phyloP scores from a whole-genome alignment of 352 stramenopile genomes.

The Albugo laibachii region DNA sequence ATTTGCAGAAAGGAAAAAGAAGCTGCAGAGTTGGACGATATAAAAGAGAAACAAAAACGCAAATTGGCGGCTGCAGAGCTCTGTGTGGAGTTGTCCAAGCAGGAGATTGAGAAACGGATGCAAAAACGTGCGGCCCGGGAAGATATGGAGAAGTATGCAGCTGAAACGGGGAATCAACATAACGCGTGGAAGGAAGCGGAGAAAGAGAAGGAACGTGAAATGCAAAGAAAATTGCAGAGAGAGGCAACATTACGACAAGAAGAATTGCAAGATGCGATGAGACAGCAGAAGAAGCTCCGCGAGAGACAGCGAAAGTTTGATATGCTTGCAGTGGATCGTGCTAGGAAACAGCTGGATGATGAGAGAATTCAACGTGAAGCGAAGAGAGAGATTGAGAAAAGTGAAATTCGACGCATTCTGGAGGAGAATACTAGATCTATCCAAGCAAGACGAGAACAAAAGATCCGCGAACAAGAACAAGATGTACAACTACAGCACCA shows the following conservation, averaged over 20 bases:
- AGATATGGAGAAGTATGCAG: too few relatives aligned
- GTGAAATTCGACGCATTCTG: conserved; percentile 16
- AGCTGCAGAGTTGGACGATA: conserved; percentile 26
- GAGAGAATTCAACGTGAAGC: conserved; percentile 19
- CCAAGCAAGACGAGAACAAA: conserved; percentile 11
- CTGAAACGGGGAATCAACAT: background rate
- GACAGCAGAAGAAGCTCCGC: conserved; percentile 17
- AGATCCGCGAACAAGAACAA: conserved; percentile 18
- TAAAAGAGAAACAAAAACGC: conserved; percentile 18
- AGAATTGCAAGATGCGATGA: conserved; percentile 11
- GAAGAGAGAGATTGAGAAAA: conserved; percentile 20
- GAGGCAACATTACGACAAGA: conserved; percentile 20
- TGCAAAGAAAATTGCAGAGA: conserved; percentile 5
- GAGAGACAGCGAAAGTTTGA: conserved; percentile 12
- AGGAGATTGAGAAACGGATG: conserved; percentile 18
- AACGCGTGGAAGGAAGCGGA: background rate
- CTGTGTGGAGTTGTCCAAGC: conserved; percentile 16
- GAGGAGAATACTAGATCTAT: too few relatives aligned
- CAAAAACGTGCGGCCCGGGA: background rate
- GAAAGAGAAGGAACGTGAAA: background rate
- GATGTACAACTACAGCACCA: conserved; percentile 20
- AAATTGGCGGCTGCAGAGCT: conserved; percentile 19
- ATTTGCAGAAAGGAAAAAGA: conserved; percentile 9
- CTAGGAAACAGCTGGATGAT: conserved; percentile 23
- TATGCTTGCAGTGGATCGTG: conserved; percentile 20